Base-by-base conservation (phyloP, 345 rosid species). In the Aquilaria yunnanensis region DNA sequence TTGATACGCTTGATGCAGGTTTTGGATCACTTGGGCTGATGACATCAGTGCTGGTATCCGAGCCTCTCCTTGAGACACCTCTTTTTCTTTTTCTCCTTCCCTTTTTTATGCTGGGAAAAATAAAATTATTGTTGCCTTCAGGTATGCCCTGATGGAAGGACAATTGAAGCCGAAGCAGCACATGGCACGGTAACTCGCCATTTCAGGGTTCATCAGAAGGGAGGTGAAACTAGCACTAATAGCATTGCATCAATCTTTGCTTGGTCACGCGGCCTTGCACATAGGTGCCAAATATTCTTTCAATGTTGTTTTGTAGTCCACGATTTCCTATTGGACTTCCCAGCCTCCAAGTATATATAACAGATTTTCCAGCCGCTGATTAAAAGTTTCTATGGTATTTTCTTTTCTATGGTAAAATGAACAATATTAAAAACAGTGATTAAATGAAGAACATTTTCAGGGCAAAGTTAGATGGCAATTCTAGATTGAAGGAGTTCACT, bases 21-120 rank as follows among this genome's bases (percentile, higher is more conserved):
- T 93, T 86, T 79, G 98, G 98, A 64, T 93, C 97, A 57, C 89
- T 93, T 65, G 98, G 98, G 54, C 69, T 93, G 85, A 93, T 93
- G 98, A 90, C 98, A 53, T 93, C 97, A 14, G 90, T 90, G 47
- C 72, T 93, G 96, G 98, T 89, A 82, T 51, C 72, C 66, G 59
- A 54, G 16, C 47, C 64, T 60, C 54, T 32, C 55, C 16, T 10
- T 31, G 32, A 5, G 51, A 6, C 37, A 8, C 12, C 57, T 74
- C 54, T 13, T 48, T 32, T 50, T 30, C 47, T 16, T 12, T 51
- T 32, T 47, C 3, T 52, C 10, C 10, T 54, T n/a, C 52, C 50
- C 31, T 16, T 29, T 52, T 16, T 30, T 48, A 10, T 62, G 32
- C 50, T 37, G 14, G 23, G 55, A 30, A 14, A 33, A 16, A 46